These are phyloP conservation scores for Gossypioides kirkii DNA, from an alignment of 345 rosid genomes.

Conservation along the genomic window DNA sequence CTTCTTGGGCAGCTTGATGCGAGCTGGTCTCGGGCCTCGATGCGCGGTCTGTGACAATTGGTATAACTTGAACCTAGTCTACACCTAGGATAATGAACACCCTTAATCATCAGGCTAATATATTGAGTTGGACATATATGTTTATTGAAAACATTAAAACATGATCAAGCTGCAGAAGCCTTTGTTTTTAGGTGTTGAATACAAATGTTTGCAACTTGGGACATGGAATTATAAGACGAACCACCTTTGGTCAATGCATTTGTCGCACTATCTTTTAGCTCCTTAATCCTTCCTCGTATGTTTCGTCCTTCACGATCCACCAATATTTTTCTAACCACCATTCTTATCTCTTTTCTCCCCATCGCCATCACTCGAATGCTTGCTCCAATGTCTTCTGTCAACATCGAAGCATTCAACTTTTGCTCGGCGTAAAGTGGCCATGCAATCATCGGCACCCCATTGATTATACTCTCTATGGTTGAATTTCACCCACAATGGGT, in stretches of 20 bases:
- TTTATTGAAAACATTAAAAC: background rate
- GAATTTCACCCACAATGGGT: constrained; percentile 84
- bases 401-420: constrained; percentile 44
- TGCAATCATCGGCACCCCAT: constrained; percentile 53
- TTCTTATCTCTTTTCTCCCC: constrained; percentile 40
- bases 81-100: no score
- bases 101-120: no score
- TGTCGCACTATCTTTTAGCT: constrained; percentile 27
- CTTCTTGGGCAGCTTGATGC: no score
- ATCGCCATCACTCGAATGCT: constrained; percentile 33
- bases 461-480: constrained; percentile 39
- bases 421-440: constrained; percentile 63
- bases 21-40: no score
- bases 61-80: no score
- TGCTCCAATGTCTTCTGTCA: constrained; percentile 43
- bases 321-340: constrained; percentile 40
- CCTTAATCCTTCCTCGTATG: constrained; percentile 37
- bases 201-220: constrained; percentile 13
- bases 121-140: no score
- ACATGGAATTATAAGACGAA: constrained; percentile 28
- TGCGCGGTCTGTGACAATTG: no score
- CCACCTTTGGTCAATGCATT: constrained; percentile 30
- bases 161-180: constrained; percentile 12
- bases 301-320: constrained; percentile 31
- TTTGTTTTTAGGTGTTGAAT: background rate